Percentiles rank a stretch among this genome's conserved stretches.
phyloP scores from a whole-genome alignment of 2,329 filamentous ascomycete species.

The Xylaria digitata region DNA sequence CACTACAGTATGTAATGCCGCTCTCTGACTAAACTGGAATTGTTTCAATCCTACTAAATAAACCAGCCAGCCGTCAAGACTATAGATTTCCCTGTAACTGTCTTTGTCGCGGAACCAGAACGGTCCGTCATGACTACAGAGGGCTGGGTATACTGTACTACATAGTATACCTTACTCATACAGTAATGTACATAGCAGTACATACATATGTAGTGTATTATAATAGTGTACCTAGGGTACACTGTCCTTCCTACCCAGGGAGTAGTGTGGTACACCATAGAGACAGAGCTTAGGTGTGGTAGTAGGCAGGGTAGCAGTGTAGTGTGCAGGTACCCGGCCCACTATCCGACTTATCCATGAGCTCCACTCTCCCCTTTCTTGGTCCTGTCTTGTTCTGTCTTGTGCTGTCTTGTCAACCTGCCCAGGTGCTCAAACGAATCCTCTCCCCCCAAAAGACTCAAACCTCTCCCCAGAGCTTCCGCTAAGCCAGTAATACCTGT shows the following conservation, averaged over 20 bases:
- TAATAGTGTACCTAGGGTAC: no score
- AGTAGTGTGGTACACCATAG: no score
- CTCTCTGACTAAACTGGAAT: slow-evolving; percentile 25
- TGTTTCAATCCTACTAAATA: slow-evolving; percentile 6
- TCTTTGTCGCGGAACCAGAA: slow-evolving; percentile 1
- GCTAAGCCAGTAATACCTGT: background rate
- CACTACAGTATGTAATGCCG: background rate
- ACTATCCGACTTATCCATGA: slow-evolving; percentile 11
- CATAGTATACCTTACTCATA: no score
- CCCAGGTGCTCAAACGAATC: slow-evolving; percentile 2
- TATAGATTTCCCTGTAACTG: no score
- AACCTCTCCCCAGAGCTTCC: slow-evolving; percentile 4
- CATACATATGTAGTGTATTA: no score
- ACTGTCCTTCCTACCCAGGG: no score
- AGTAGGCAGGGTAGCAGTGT: no score
- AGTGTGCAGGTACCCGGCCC: slow-evolving; percentile 7
- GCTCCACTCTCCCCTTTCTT: slow-evolving; percentile 34
- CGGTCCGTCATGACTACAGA: slow-evolving; percentile 7
- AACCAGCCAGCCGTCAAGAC: no score
- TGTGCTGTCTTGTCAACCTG: background rate
- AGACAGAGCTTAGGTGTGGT: no score
- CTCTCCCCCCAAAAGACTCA: background rate
- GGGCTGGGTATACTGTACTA: no score
- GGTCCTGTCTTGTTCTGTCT: slow-evolving; percentile 5
- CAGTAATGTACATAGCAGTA: background rate